These are phyloP conservation scores for Neofusicoccum sp. DNA, from an alignment of 2,329 filamentous ascomycete species.

Conservation along the genomic window DNA sequence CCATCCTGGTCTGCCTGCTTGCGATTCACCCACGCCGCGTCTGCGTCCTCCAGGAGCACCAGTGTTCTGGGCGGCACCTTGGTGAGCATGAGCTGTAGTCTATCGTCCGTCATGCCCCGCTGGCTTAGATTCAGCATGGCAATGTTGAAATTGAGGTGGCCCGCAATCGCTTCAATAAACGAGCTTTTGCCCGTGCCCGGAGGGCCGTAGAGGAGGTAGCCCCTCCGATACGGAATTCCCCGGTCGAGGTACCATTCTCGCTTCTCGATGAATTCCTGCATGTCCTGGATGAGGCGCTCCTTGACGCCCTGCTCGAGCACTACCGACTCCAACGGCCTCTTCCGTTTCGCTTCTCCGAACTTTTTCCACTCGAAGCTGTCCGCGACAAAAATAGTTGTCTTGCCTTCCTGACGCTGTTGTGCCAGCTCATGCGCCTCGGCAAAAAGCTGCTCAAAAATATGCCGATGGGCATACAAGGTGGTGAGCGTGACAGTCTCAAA, in stretches of 20 bases:
- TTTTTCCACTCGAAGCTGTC: conserved; percentile 75
- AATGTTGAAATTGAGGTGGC: conserved; percentile 88
- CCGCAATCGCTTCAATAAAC: conserved; percentile 92
- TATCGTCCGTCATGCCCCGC: conserved; percentile 83
- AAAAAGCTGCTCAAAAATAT: conserved; percentile 89
- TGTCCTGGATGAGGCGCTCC: conserved; percentile 75
- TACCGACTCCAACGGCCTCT: conserved; percentile 84
- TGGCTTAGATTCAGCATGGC: conserved; percentile 91
- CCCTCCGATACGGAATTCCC: conserved; percentile 88
- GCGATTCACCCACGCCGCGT: conserved; percentile 84
- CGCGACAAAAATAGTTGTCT: conserved; percentile 87
- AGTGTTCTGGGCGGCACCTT: conserved; percentile 81
- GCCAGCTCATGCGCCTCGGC: conserved; percentile 80
- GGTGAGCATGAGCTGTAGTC: conserved; percentile 79
- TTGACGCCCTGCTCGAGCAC: conserved; percentile 81
- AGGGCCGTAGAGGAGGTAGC: conserved; percentile 84
- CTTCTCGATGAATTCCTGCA: conserved; percentile 75
- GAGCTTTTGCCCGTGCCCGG: conserved; percentile 92
- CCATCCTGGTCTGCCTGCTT: conserved; percentile 75
- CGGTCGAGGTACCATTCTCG: conserved; percentile 89
- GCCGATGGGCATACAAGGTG: conserved; percentile 82
- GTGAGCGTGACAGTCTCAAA: conserved; percentile 94
- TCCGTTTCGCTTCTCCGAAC: conserved; percentile 80
- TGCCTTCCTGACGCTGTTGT: conserved; percentile 78
- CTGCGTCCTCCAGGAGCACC: conserved; percentile 83